Percentiles rank a stretch among this genome's conserved stretches.
These are phyloP conservation scores for Phaeosphaeria sp. DNA, from an alignment of 2,329 filamentous ascomycete species.

Conservation along the genomic window DNA sequence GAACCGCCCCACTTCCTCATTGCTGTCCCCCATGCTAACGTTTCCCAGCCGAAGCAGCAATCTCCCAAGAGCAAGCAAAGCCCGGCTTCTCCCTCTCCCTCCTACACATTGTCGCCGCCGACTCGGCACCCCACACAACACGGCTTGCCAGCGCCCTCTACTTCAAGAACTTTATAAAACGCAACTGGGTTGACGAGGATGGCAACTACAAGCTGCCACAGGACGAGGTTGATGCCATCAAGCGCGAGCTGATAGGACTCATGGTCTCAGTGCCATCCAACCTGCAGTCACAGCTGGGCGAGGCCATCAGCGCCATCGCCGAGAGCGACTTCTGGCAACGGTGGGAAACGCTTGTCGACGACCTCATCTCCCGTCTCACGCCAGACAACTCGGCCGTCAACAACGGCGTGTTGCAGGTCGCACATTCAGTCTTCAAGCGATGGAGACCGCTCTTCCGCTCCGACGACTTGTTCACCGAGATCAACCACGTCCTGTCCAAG, in stretches of 20 bases:
- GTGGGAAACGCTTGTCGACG: constrained; percentile 95
- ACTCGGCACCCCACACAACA: constrained; percentile 74
- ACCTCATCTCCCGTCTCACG: constrained; percentile 87
- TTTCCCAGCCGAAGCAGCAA: constrained; percentile 75
- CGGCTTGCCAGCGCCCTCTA: constrained; percentile 87
- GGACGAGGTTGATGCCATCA: constrained; percentile 88
- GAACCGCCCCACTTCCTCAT: neutral
- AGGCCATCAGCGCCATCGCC: constrained; percentile 95
- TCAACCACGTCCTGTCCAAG: constrained; percentile 89
- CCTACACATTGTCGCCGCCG: constrained; percentile 86
- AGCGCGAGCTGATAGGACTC: constrained; percentile 90
- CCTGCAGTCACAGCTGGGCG: constrained; percentile 92
- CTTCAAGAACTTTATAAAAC: constrained; percentile 98
- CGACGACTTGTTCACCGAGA: constrained; percentile 90
- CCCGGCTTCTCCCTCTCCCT: constrained; percentile 85
- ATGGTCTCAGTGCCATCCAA: constrained; percentile 91
- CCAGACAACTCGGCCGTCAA: constrained; percentile 83
- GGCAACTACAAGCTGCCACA: constrained; percentile 86
- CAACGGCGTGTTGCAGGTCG: constrained; percentile 93
- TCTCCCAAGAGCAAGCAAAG: constrained; percentile 80
- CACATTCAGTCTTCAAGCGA: constrained; percentile 95
- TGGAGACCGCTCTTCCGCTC: constrained; percentile 95
- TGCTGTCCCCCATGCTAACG: constrained; percentile 22
- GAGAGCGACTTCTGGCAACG: constrained; percentile 96
- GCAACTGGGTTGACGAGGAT: constrained; percentile 94